These are phyloP conservation scores for Pseudonitzschia delicatissima DNA, from an alignment of 108 stramenopile species.

Conservation along the genomic window DNA sequence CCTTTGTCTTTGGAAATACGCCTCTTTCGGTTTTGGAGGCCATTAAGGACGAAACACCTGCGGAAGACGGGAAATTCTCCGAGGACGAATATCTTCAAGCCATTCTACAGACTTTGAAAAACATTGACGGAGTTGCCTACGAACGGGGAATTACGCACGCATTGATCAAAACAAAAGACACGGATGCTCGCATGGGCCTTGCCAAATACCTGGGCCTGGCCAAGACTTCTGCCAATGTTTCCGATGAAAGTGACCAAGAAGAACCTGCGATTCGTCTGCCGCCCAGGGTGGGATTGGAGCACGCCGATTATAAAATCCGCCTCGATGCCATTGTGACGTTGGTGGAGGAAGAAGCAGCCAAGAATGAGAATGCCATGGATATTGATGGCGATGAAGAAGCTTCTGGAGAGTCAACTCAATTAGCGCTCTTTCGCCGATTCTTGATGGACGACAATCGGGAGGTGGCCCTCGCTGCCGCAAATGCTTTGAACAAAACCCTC, in stretches of 20 bases:
- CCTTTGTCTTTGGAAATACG: conserved; percentile 15
- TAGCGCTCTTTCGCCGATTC: conserved; percentile 60
- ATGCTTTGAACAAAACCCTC: conserved; percentile 35
- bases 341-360: conserved; percentile 16
- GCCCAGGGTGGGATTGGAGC: conserved; percentile 68
- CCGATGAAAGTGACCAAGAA: neutral
- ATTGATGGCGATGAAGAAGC: neutral
- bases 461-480: conserved; percentile 56
- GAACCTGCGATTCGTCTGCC: conserved; percentile 36
- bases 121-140: conserved; percentile 17
- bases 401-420: conserved; percentile 30
- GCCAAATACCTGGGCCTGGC: conserved; percentile 4
- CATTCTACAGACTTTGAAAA: conserved; percentile 17
- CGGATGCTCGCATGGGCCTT: conserved; percentile 1
- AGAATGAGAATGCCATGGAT: conserved; percentile 6
- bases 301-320: conserved; percentile 58
- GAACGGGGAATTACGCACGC: conserved; percentile 41
- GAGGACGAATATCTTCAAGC: conserved; percentile 11
- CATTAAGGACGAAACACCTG: neutral
- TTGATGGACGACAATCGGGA: conserved; percentile 44
- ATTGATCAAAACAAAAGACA: conserved; percentile 17
- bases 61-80: neutral
- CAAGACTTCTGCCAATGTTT: neutral
- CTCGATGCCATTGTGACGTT: conserved; percentile 54
- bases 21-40: neutral